Evolutionary conservation across 2,329 filamentous ascomycete genomes (phyloP), one percentile per base, ranked within the genome.

Genomic region (Cercospora zeina): DNA sequence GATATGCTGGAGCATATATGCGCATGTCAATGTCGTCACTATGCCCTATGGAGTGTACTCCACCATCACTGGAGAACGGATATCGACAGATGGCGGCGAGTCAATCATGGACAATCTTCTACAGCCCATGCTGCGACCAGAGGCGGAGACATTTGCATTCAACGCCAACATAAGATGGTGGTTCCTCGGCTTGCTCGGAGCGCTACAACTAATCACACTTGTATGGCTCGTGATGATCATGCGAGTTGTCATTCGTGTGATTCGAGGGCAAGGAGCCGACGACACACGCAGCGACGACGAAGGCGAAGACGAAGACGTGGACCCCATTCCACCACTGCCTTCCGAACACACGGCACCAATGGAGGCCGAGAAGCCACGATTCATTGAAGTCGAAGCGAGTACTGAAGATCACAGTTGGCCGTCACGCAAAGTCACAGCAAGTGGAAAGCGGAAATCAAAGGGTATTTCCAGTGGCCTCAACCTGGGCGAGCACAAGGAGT

Each of bases 201-300:
- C 88, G 37, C 82, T 99, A 21, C 92, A 97, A 76, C 80, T 82
- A 21, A 83, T 99, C 58, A 92, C 90, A 33, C 79, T 96, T 36
- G 82, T 90, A 65, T 97, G 95, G 95, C 96, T 97, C 72, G 83
- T 81, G 65, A 89, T 96, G 87, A 96, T 97, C 68, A 77, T 93
- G 39, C 86, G 87, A 61, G 90, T 99, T 2, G 92, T 92, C 21
- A 82, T 89, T 65, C 87, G 88, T 64, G 92, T 97, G 5, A 74
- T 97, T 36, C 84, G 83, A 55, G 93, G 93, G 33, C 85, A 83
- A 37, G 82, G 85, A 33, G 92, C 93, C 4, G 92, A 97, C 66
- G 95, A 99, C 72, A 84, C 86, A 16, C 87, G 95, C 60, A 96
- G 91, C 66, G 93, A 97, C 69, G 91, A 91, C 66, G 92, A 96